A percentile compares a stretch with the other conserved stretches of the same genome.
Evolutionary conservation across 2,329 filamentous ascomycete species (phyloP).

Genomic region (Aspergillus piperis): DNA sequence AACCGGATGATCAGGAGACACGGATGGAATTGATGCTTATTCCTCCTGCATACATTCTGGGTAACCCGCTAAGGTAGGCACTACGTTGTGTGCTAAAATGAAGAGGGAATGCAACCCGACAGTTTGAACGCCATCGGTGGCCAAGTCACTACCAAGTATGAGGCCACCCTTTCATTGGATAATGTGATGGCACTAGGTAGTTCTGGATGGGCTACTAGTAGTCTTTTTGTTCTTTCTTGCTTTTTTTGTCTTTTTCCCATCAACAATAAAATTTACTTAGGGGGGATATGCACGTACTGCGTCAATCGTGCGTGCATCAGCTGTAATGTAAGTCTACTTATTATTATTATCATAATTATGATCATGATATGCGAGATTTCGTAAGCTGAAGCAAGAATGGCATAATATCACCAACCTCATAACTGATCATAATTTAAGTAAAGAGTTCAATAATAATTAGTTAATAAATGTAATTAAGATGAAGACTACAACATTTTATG

Average conservation of each 20-base stretch:
- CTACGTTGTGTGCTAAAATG: neutral
- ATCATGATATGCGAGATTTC: no score
- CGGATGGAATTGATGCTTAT: slow-evolving; percentile 1
- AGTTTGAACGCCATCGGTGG: neutral
- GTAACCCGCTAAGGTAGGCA: neutral
- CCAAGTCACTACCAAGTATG: neutral
- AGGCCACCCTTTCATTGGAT: neutral
- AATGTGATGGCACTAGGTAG: neutral
- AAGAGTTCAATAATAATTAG: no score
- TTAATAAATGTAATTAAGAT: neutral
- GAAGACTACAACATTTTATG: neutral
- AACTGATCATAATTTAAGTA: no score
- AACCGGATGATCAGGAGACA: neutral
- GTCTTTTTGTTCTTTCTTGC: neutral
- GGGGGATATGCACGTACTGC: no score
- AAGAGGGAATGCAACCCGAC: slow-evolving; percentile 8
- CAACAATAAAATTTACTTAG: no score
- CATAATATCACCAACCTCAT: no score
- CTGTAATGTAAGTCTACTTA: no score
- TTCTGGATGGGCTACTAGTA: neutral
- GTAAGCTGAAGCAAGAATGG: no score
- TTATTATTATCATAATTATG: no score
- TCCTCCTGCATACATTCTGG: neutral
- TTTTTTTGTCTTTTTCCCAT: no score
- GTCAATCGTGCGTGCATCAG: no score